Base-by-base conservation (phyloP, 441 rosid species). In the Euphorbia celastroides region DNA sequence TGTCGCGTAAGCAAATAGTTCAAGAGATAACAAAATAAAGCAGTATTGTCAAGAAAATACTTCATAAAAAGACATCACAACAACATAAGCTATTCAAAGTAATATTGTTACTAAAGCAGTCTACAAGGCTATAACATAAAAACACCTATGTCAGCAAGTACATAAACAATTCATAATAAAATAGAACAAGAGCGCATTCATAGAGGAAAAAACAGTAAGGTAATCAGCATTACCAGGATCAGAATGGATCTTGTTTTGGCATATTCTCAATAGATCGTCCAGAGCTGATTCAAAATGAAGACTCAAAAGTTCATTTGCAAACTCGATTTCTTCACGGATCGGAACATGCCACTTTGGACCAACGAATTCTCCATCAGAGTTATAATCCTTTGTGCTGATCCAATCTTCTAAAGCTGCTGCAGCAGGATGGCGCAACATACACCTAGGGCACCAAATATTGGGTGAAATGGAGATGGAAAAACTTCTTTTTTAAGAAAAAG, bases 261-360 rank as follows among this genome's bases (percentile, higher is more conserved):
- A 95, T 64, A 95, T 88, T 77, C 78, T 87, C 81, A 82, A 69
- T 60, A 95, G 90, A 79, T 92, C 96, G 77, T 90, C 92, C 66
- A 86, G 80, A 73, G 99, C 98, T 57, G 97, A 86, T 72, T 83
- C 82, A 77, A 92, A 89, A 88, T 95, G 99, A 72, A 85, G 87
- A 75, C 79, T 74, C 79, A 95, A 74, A 75, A 95, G 98, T 76
- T 95, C 98, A 81, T 92, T 83, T 68, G 99, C 99, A 84, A 90
- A 95, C 77, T 87, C 87, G 75, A 88, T 85, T 85, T 95, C 99
- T 60, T 90, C 87, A 63, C 85, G 78, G 69, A 72, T 87, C 50
- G 98, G 92, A 79, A 92, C 82, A 81, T 95, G 99, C 99, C 99
- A 95, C 79, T 74, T 85, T 42, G 98, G 96, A 54, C 74, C 79